Evolutionary conservation across 345 rosid genomes (phyloP).

Genomic region (Carallia brachiata): DNA sequence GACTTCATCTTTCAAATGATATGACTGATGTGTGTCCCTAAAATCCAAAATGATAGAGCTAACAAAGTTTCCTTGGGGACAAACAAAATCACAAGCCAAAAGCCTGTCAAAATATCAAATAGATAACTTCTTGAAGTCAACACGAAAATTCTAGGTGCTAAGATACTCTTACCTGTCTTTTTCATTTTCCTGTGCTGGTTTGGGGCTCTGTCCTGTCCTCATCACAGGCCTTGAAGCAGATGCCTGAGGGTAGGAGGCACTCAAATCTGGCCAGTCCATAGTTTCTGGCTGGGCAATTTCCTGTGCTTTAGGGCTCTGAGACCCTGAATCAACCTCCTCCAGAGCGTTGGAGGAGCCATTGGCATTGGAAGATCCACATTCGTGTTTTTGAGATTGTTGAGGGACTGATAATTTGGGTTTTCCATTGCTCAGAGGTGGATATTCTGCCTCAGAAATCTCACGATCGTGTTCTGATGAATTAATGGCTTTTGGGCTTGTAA

Average conservation of each 20-base stretch:
- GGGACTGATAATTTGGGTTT: slow-evolving; percentile 12
- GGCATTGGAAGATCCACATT: slow-evolving; percentile 23
- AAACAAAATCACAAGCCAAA: too few relatives aligned
- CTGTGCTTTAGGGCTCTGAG: not conserved
- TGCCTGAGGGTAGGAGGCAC: not conserved
- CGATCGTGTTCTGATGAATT: slow-evolving; percentile 3
- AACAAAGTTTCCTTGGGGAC: not conserved
- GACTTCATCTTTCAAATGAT: slow-evolving; percentile 30
- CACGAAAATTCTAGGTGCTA: not conserved
- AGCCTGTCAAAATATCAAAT: too few relatives aligned
- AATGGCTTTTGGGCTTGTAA: slow-evolving; percentile 5
- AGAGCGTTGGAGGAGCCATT: slow-evolving; percentile 3
- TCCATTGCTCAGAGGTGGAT: slow-evolving; percentile 26
- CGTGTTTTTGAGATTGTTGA: slow-evolving; percentile 8
- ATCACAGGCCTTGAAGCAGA: slow-evolving; percentile 9
- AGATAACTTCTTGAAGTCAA: not conserved
- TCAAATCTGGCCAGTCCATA: not conserved
- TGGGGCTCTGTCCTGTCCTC: slow-evolving; percentile 5
- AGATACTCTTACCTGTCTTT: slow-evolving; percentile 20
- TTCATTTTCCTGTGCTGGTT: slow-evolving; percentile 6
- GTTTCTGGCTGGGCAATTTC: slow-evolving; percentile 11
- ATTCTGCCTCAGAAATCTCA: slow-evolving; percentile 27
- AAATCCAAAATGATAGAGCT: slow-evolving; percentile 8
- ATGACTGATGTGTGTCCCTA: slow-evolving; percentile 18
- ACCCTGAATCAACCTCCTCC: slow-evolving; percentile 7